Evolutionary conservation across 768 basidiomycete genomes (phyloP).

Genomic region (Pleurotus citrinopileatus): DNA sequence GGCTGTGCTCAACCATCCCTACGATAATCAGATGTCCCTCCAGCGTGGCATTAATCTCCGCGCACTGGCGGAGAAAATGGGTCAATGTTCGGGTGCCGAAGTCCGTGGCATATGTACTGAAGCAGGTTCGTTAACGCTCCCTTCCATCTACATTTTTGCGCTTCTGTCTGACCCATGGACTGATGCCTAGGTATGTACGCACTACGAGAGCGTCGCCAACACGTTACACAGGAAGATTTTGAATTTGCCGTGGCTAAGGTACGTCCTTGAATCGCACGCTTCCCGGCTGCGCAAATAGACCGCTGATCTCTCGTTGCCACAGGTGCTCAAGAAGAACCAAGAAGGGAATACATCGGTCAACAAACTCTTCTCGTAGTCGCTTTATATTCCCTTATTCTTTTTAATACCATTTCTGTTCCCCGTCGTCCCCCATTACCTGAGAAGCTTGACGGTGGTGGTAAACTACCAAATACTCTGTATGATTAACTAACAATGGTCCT

Average conservation of each 20-base stretch:
- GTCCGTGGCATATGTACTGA: conserved; percentile 97
- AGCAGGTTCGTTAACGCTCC: conserved; percentile 59
- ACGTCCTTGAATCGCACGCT: conserved; percentile 13
- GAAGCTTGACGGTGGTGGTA: too few species aligned
- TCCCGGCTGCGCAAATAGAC: not conserved
- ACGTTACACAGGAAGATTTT: conserved; percentile 98
- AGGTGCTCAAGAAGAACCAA: conserved; percentile 95
- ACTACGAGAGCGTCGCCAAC: conserved; percentile 89
- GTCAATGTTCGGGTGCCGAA: conserved; percentile 96
- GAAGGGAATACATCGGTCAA: conserved; percentile 92
- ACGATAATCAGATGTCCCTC: conserved; percentile 78
- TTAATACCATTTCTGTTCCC: too few species aligned
- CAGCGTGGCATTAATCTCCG: conserved; percentile 98
- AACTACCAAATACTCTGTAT: too few species aligned
- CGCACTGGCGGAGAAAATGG: conserved; percentile 97
- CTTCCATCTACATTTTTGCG: too few species aligned
- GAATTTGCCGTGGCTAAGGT: conserved; percentile 98
- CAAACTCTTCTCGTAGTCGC: conserved; percentile 81
- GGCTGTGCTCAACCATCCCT: not conserved
- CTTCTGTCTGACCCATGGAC: not conserved
- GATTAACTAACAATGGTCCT: too few species aligned
- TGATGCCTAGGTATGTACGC: conserved; percentile 83
- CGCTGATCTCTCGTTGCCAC: conserved; percentile 1
- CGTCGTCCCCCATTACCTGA: too few species aligned
- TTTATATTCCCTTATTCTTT: not conserved